Evolutionary conservation across 2,329 filamentous ascomycete species (phyloP).

Genomic region (Pseudogymnoascus sp.): DNA sequence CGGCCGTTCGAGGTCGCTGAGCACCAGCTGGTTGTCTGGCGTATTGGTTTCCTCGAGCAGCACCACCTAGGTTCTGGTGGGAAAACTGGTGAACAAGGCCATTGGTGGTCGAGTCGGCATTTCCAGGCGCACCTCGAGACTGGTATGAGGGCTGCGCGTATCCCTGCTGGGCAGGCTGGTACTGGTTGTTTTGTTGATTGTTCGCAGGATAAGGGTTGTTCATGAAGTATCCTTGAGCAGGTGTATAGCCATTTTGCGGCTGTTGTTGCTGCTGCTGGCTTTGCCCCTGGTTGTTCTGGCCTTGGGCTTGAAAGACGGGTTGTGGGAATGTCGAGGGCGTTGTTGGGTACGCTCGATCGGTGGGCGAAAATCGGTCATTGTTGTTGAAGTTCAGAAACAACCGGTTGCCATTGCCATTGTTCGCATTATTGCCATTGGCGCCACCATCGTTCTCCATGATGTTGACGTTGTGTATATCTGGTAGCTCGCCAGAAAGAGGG

Average conservation of each 20-base stretch:
- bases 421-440: conserved; percentile 21
- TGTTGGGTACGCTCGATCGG: conserved; percentile 66
- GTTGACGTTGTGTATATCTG: background rate
- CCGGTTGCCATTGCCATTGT: conserved; percentile 40
- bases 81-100: conserved; percentile 94
- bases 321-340: conserved; percentile 96
- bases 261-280: conserved; percentile 35
- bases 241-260: conserved; percentile 37
- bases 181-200: conserved; percentile 32
- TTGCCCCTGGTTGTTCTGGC: conserved; percentile 32
- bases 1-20: conserved; percentile 78
- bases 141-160: conserved; percentile 46
- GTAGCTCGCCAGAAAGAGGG: conserved; percentile 3
- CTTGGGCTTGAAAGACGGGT: conserved; percentile 54
- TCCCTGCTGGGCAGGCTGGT: conserved; percentile 48
- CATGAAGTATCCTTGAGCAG: conserved; percentile 50
- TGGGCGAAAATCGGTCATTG: conserved; percentile 53
- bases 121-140: conserved; percentile 45
- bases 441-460: conserved; percentile 6
- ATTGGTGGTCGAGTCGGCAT: conserved; percentile 75
- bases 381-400: conserved; percentile 61
- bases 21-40: conserved; percentile 60
- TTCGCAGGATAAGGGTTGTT: conserved; percentile 47
- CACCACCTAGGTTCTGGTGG: conserved; percentile 81
- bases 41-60: conserved; percentile 63